Evolutionary conservation across 176 grass and related monocot species (phyloP).

Genomic region (Dendrocalamus sinicus): DNA sequence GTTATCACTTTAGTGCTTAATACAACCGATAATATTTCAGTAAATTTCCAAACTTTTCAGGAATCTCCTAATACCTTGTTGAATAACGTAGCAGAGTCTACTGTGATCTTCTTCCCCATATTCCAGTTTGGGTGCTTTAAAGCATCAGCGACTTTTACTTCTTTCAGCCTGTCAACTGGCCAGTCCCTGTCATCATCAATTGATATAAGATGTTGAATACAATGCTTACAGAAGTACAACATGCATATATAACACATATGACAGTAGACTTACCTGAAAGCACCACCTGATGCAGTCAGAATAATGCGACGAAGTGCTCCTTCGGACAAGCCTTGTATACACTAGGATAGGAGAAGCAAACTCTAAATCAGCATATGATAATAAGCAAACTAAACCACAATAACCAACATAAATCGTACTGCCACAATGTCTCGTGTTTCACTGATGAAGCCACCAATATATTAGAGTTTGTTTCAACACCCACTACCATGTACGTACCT

Average conservation of each 20-base stretch:
- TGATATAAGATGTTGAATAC: constrained; percentile 33
- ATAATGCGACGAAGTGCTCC: constrained; percentile 90
- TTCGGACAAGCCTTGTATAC: constrained; percentile 92
- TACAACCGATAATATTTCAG: constrained; percentile 5
- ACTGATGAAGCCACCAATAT: background rate
- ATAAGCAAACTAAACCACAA: constrained; percentile 28
- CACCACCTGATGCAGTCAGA: constrained; percentile 96
- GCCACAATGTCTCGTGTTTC: background rate
- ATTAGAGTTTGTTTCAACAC: constrained; percentile 12
- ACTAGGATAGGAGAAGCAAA: constrained; percentile 47
- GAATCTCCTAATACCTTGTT: constrained; percentile 72
- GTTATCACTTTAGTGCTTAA: constrained; percentile 26
- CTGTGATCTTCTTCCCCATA: constrained; percentile 99
- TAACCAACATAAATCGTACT: background rate
- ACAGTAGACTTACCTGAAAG: constrained; percentile 72
- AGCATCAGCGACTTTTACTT: constrained; percentile 98
- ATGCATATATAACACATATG: constrained; percentile 16
- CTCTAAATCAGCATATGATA: constrained; percentile 14
- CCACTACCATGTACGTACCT: background rate
- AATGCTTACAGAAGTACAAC: constrained; percentile 30
- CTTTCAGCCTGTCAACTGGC: constrained; percentile 85
- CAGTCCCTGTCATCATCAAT: constrained; percentile 65
- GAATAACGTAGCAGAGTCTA: constrained; percentile 98
- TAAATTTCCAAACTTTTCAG: constrained; percentile 8
- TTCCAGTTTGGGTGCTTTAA: constrained; percentile 98